Evolutionary conservation across 352 stramenopile species (phyloP), one percentile per base, ranked within the genome.

Genomic region (Peronosclerospora sorghi): DNA sequence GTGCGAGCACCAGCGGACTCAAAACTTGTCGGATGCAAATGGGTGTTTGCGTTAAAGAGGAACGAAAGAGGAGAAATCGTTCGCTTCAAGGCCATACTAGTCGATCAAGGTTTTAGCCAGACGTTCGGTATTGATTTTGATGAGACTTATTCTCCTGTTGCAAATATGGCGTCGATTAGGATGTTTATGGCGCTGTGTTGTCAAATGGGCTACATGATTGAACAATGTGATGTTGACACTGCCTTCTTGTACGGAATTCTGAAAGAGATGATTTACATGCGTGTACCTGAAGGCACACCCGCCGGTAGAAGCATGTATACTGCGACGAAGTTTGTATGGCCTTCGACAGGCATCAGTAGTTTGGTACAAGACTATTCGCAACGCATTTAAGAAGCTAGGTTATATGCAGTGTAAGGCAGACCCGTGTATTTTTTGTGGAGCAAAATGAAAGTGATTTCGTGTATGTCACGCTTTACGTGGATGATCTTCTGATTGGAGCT

Each of bases 231-330:
- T 20, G 19, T 73, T 26, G 45, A 69, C 6, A 68, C 60, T 9
- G 54, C 64, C 4, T 69, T 72, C 32, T 32, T 69, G 0, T 62
- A 75, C 38, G 56, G 52, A 20, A 41, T 37, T 4, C 28, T 71
- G 2, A 34, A 63, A 9, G 56, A 62, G 35, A 26, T 46, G 5
- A 41, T 67, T 2, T 64, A 59, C 23, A 75, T 67, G 50, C 21
- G 21, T 5, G 4, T 39, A 1, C 54, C 56, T 0, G 4, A 56
- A 36, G 56, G 39, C 39, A 8, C 36, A 29, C 20, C 8, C n/a
- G 0, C 26, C 40, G 10, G 46, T 30, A 4, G 42, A 43, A 34
- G 54, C 65, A 4, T 70, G 46, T 27, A 18, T 35, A 20, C 48
- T 70, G 20, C 37, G 29, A n/a, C 42, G 46, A 5, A 60, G 51